These are phyloP conservation scores for Orbilia oligospora DNA, from an alignment of 2,329 filamentous ascomycete genomes.

Conservation along the genomic window DNA sequence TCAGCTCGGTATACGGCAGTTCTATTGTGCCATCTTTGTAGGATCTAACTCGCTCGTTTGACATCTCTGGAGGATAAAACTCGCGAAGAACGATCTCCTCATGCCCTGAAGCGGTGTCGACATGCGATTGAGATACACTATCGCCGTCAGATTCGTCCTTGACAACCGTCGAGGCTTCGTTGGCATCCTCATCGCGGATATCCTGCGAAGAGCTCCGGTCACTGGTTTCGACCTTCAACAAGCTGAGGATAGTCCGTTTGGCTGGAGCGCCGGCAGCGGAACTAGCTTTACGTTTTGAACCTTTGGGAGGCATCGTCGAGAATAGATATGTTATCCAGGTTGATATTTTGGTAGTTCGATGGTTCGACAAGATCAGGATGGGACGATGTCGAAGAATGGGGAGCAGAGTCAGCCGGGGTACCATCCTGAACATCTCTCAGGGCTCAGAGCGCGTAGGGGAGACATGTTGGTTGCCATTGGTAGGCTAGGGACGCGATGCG, in stretches of 20 bases:
- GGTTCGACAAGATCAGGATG: neutral
- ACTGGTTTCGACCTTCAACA: conserved; percentile 10
- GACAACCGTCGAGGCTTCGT: neutral
- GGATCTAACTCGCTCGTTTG: conserved; percentile 79
- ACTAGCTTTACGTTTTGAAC: conserved; percentile 44
- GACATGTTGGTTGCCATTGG: neutral
- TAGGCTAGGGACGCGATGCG: conserved; percentile 1
- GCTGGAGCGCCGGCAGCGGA: conserved; percentile 19
- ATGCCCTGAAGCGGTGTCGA: conserved; percentile 52
- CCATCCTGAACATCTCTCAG: neutral
- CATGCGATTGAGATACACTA: neutral
- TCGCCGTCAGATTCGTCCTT: conserved; percentile 1
- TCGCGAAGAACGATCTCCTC: conserved; percentile 77
- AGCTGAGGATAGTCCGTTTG: conserved; percentile 24
- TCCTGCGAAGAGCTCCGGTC: conserved; percentile 6
- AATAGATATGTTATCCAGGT: conserved; percentile 8
- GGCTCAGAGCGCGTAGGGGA: neutral
- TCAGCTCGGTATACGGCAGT: conserved; percentile 80
- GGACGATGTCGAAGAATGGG: conserved; percentile 61
- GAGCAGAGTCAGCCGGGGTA: neutral
- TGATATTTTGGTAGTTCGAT: conserved; percentile 64
- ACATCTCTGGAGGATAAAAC: conserved; percentile 90
- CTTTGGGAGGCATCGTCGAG: conserved; percentile 49
- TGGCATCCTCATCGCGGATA: neutral
- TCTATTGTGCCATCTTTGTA: conserved; percentile 80